phyloP scores from a whole-genome alignment of 2,329 filamentous ascomycete species.

The Sordariomycetes sp. region DNA sequence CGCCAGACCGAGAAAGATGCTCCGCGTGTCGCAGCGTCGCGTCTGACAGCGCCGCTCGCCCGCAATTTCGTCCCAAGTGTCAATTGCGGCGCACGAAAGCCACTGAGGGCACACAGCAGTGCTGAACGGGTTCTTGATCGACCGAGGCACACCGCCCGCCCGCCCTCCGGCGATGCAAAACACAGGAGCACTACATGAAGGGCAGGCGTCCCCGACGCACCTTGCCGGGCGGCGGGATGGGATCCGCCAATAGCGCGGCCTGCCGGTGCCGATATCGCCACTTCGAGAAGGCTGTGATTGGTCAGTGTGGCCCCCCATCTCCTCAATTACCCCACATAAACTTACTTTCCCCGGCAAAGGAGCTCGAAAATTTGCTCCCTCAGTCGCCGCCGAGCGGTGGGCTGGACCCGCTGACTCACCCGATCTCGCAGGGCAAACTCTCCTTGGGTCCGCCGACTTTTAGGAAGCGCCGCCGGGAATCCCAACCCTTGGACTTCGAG shows the following conservation, averaged over 20 bases:
- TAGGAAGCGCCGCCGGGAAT: neutral
- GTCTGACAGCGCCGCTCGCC: no score
- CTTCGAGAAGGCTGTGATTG: neutral
- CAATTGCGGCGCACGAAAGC: no score
- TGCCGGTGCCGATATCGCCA: conserved; percentile 2
- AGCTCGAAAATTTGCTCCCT: neutral
- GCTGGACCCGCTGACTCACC: conserved; percentile 1
- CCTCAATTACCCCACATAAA: conserved; percentile 1
- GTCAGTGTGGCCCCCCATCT: neutral
- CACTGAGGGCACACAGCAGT: no score
- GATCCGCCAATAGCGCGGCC: neutral
- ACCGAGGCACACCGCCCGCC: no score
- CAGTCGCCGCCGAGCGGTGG: neutral
- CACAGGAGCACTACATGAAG: no score
- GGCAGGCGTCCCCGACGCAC: neutral
- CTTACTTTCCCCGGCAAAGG: neutral
- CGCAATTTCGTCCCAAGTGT: no score
- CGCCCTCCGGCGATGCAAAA: no score
- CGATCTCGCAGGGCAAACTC: neutral
- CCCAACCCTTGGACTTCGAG: neutral
- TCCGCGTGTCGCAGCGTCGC: no score
- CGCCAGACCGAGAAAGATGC: no score
- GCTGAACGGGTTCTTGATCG: no score
- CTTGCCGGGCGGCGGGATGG: neutral
- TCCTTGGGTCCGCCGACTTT: neutral